Evolutionary conservation across 169 alveolate species (phyloP).

Genomic region (Plasmodium relictum): DNA sequence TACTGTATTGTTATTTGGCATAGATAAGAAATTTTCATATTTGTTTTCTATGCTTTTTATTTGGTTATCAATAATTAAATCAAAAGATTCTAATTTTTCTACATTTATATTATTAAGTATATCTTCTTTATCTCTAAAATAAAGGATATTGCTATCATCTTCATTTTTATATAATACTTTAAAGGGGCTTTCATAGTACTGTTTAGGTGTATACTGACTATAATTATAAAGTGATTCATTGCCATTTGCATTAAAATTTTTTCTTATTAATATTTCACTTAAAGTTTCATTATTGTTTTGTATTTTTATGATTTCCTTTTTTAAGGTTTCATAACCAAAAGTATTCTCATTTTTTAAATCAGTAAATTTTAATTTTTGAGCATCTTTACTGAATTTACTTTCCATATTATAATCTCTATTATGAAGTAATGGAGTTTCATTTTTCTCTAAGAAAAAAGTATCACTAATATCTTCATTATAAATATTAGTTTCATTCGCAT

Average conservation of each 20-base stretch:
- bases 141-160: slow-evolving; percentile 3
- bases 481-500: background rate
- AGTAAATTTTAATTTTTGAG: slow-evolving; percentile 46
- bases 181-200: slow-evolving; percentile 65
- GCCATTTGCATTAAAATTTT: slow-evolving; percentile 49
- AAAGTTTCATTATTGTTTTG: slow-evolving; percentile 67
- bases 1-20: slow-evolving; percentile 31
- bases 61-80: slow-evolving; percentile 56
- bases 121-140: slow-evolving; percentile 59
- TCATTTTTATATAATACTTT: slow-evolving; percentile 70
- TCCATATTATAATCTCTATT: slow-evolving; percentile 10
- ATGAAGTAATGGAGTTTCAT: slow-evolving; percentile 52
- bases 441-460: slow-evolving; percentile 28
- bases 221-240: slow-evolving; percentile 19
- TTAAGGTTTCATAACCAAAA: slow-evolving; percentile 65
- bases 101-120: slow-evolving; percentile 39
- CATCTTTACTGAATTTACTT: slow-evolving; percentile 15
- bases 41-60: slow-evolving; percentile 51
- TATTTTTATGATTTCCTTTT: slow-evolving; percentile 58
- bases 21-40: slow-evolving; percentile 15
- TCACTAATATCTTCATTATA: background rate
- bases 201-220: slow-evolving; percentile 33
- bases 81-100: slow-evolving; percentile 51
- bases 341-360: slow-evolving; percentile 53
- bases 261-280: slow-evolving; percentile 69